A percentile compares a stretch with the other conserved stretches of the same genome.
Evolutionary conservation across 352 stramenopile species (phyloP).

Genomic region (Phytopythium litorale): DNA sequence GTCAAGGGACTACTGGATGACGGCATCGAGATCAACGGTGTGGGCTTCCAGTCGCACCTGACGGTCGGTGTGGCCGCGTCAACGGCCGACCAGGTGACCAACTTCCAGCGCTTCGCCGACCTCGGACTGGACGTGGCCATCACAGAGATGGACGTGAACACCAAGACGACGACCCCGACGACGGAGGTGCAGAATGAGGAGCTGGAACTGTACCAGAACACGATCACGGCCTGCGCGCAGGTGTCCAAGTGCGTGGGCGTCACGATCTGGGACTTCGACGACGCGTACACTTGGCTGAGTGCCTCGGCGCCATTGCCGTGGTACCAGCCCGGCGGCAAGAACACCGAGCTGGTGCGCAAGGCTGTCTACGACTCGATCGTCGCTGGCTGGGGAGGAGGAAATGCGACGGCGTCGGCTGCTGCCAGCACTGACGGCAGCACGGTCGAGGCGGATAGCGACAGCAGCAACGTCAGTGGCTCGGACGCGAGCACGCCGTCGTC

Average conservation of each 20-base stretch:
- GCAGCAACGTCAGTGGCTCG: too few species aligned
- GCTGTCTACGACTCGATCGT: slow-evolving; percentile 25
- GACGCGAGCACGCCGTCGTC: too few species aligned
- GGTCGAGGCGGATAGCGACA: too few species aligned
- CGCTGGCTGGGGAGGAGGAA: slow-evolving; percentile 13
- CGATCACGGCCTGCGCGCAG: slow-evolving; percentile 28
- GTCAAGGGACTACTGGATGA: slow-evolving; percentile 10
- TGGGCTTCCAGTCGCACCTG: slow-evolving; percentile 17
- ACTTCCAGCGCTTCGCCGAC: slow-evolving; percentile 21
- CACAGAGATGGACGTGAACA: slow-evolving; percentile 23
- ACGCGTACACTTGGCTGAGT: slow-evolving; percentile 20
- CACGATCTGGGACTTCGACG: slow-evolving; percentile 13
- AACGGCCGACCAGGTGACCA: slow-evolving; percentile 21
- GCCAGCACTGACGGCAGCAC: too few species aligned
- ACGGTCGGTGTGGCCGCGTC: slow-evolving; percentile 9
- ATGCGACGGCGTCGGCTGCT: too few species aligned
- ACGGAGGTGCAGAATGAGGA: slow-evolving; percentile 15
- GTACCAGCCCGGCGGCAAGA: slow-evolving; percentile 22
- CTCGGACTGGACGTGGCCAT: slow-evolving; percentile 23
- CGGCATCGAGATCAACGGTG: slow-evolving; percentile 20
- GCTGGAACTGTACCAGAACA: slow-evolving; percentile 22
- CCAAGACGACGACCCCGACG: slow-evolving; percentile 16
- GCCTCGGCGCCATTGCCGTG: slow-evolving; percentile 19
- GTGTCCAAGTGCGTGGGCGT: slow-evolving; percentile 14
- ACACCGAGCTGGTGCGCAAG: slow-evolving; percentile 22